Evolutionary conservation across 768 basidiomycete genomes (phyloP).

Genomic region (Lepiota brunneoincarnata): DNA sequence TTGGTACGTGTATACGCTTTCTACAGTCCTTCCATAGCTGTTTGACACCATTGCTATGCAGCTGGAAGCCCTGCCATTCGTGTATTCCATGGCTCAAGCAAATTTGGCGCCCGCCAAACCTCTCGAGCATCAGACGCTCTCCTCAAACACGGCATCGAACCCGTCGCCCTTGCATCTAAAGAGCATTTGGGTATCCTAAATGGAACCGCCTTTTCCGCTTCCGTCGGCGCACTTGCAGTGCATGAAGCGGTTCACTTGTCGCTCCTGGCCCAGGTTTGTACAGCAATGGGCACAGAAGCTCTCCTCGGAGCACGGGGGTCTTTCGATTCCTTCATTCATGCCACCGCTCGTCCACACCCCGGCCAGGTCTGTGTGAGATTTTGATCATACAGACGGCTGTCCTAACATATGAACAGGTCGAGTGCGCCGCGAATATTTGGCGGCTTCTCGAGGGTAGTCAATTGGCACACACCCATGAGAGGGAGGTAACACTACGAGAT

Average conservation of each 20-base stretch:
- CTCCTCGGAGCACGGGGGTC: constrained; percentile 63
- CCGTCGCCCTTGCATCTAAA: constrained; percentile 60
- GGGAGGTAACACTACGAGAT: constrained; percentile 61
- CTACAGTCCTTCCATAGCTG: neutral
- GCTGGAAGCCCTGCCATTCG: constrained; percentile 62
- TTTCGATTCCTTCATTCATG: constrained; percentile 72
- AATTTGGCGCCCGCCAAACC: constrained; percentile 48
- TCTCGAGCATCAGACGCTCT: constrained; percentile 51
- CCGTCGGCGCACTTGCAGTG: constrained; percentile 68
- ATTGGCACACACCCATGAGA: constrained; percentile 57
- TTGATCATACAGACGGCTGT: neutral
- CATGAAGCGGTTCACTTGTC: constrained; percentile 66
- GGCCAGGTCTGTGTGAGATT: constrained; percentile 50
- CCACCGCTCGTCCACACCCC: constrained; percentile 70
- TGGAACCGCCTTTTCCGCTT: constrained; percentile 75
- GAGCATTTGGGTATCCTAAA: constrained; percentile 72
- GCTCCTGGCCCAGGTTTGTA: constrained; percentile 66
- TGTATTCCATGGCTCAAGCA: constrained; percentile 54
- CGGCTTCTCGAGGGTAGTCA: constrained; percentile 59
- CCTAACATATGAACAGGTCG: constrained; percentile 37
- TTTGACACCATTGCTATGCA: constrained; percentile 10
- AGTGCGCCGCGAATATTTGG: constrained; percentile 62
- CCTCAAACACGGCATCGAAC: constrained; percentile 49
- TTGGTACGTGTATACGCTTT: constrained; percentile 36
- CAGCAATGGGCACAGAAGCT: constrained; percentile 80